A percentile compares a stretch with the other conserved stretches of the same genome.
phyloP scores from a whole-genome alignment of 306 rosid genomes.

The Dalbergia cultrata region DNA sequence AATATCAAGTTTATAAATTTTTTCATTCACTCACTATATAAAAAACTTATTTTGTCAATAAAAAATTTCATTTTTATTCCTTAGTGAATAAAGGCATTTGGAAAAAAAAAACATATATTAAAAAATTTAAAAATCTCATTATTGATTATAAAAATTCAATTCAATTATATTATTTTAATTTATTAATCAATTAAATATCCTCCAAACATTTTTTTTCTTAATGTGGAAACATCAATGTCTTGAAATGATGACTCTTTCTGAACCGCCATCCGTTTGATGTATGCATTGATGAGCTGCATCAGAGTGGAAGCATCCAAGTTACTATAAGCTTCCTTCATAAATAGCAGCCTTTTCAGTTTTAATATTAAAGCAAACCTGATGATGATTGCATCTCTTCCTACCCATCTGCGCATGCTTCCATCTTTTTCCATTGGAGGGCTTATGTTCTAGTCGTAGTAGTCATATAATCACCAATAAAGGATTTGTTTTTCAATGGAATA shows the following conservation, averaged over 20 bases:
- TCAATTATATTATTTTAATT: no score
- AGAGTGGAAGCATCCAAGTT: conserved; percentile 49
- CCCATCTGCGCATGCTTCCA: conserved; percentile 67
- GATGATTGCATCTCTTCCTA: conserved; percentile 51
- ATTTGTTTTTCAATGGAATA: neutral
- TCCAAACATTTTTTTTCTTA: neutral
- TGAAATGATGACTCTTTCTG: conserved; percentile 32
- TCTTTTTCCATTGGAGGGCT: conserved; percentile 18
- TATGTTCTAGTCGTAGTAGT: neutral
- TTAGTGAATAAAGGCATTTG: no score
- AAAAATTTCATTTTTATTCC: no score
- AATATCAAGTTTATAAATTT: no score
- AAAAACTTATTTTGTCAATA: no score
- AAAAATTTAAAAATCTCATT: no score
- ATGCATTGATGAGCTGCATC: conserved; percentile 46
- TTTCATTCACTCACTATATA: no score
- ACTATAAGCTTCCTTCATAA: conserved; percentile 36
- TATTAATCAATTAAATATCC: no score
- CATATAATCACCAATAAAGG: conserved; percentile 23
- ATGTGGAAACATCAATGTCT: neutral
- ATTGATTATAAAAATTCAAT: no score
- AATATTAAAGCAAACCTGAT: conserved; percentile 48
- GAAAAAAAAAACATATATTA: no score
- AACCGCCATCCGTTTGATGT: conserved; percentile 30
- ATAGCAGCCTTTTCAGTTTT: conserved; percentile 47